A percentile compares a stretch with the other conserved stretches of the same genome.
Conservation (phyloP, 202 grass and related monocot genomes). For the Panicum hallii region DNA sequence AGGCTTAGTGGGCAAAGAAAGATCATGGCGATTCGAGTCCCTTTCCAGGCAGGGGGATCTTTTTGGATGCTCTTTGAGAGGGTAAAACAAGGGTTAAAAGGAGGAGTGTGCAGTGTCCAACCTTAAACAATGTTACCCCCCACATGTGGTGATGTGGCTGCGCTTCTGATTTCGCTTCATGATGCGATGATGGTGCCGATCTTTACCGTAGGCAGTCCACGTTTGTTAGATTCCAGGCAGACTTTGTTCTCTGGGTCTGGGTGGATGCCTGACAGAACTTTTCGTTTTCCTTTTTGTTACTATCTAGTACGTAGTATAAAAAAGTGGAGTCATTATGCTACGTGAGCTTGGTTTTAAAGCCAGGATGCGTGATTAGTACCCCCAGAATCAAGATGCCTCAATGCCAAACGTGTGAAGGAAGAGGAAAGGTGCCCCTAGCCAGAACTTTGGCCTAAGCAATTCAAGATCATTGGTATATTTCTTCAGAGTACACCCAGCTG, state of each 20-base stretch:
- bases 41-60: conserved; percentile 45
- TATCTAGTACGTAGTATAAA: not conserved
- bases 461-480: not conserved
- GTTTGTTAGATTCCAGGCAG: not conserved
- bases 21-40: conserved; percentile 46
- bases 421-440: not conserved
- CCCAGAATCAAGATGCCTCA: not conserved
- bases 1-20: conserved; percentile 38
- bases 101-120: conserved; percentile 33
- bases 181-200: conserved; percentile 12
- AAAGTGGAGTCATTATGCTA: not conserved
- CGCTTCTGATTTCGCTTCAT: conserved; percentile 22
- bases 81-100: conserved; percentile 43
- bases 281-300: conserved; percentile 14
- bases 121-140: conserved; percentile 11
- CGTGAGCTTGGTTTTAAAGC: not conserved
- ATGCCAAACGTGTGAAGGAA: not conserved
- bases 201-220: not conserved
- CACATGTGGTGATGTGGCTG: conserved; percentile 22
- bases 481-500: too few species aligned
- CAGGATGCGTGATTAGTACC: not conserved
- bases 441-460: not conserved
- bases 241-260: not conserved
- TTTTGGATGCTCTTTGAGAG: conserved; percentile 62
- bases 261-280: conserved; percentile 16